A percentile compares a stretch with the other conserved stretches of the same genome.
phyloP scores from a whole-genome alignment of 164 flowering plant species.

The Protea cynaroides region DNA sequence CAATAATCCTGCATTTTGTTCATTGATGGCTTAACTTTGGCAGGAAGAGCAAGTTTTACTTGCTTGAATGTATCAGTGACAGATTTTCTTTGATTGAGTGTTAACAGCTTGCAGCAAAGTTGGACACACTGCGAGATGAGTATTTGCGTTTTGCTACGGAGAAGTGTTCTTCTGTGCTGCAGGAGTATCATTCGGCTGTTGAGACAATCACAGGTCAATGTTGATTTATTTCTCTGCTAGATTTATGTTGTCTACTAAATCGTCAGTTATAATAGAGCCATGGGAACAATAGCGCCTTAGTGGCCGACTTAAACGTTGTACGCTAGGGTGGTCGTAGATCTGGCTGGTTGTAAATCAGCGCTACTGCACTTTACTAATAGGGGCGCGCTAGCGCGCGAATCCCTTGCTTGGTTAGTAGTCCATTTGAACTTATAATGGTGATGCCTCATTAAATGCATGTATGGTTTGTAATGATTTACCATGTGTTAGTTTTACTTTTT shows the following conservation, averaged over 20 bases:
- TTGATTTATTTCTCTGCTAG: not conserved
- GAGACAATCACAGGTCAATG: conserved; percentile 77
- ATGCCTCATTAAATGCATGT: not conserved
- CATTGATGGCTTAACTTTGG: not conserved
- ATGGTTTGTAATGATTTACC: not conserved
- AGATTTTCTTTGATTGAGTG: not conserved
- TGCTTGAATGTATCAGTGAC: not conserved
- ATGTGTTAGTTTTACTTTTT: not conserved
- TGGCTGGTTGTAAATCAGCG: too few relatives aligned
- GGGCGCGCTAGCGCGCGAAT: too few relatives aligned
- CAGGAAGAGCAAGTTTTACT: not conserved
- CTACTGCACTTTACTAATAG: too few relatives aligned
- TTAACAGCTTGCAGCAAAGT: conserved; percentile 76
- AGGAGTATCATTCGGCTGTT: conserved; percentile 71
- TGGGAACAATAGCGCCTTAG: too few relatives aligned
- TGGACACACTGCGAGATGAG: conserved; percentile 90
- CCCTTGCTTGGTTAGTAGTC: too few relatives aligned
- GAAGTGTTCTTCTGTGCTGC: conserved; percentile 65
- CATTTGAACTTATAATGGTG: not conserved
- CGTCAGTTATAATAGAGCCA: not conserved
- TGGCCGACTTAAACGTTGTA: too few relatives aligned
- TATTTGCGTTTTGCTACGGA: conserved; percentile 87
- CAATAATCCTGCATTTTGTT: not conserved
- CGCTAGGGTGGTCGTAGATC: too few relatives aligned
- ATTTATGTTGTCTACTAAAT: not conserved